A percentile compares a stretch with the other conserved stretches of the same genome.
phyloP scores from a whole-genome alignment of 1,284 basidiomycete genomes.

The Puccinia polysora region DNA sequence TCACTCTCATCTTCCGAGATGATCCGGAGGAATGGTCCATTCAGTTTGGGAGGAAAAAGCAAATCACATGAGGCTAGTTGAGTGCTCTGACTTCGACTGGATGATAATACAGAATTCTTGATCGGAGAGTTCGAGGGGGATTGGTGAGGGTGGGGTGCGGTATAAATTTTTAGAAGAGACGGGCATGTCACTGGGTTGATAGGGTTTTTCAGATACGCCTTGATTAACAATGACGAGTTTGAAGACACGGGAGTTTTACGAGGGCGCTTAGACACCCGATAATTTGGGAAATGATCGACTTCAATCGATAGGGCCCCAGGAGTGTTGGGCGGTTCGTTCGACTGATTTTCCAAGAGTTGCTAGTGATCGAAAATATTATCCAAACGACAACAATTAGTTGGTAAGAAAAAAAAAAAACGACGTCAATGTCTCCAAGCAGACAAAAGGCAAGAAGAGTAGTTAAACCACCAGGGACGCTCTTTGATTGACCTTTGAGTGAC shows the following conservation, averaged over 20 bases:
- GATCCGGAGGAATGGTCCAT: conserved; percentile 12
- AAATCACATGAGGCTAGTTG: too few relatives aligned
- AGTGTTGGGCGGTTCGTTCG: background rate
- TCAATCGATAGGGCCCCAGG: conserved; percentile 1
- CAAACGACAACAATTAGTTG: too few relatives aligned
- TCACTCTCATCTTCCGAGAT: background rate
- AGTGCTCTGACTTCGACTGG: background rate
- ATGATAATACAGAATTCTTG: background rate
- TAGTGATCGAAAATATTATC: too few relatives aligned
- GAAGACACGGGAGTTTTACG: background rate
- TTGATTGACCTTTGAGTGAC: too few relatives aligned
- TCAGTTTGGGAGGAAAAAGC: conserved; percentile 9
- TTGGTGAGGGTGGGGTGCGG: too few relatives aligned
- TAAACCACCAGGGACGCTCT: too few relatives aligned
- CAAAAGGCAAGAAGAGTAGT: too few relatives aligned
- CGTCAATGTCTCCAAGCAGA: too few relatives aligned
- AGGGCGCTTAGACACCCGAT: background rate
- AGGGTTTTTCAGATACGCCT: conserved; percentile 9
- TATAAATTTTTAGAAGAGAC: background rate
- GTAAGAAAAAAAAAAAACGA: too few relatives aligned
- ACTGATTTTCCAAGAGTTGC: too few relatives aligned
- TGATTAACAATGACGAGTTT: conserved; percentile 12
- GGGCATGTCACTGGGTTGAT: conserved; percentile 10
- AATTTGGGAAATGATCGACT: background rate
- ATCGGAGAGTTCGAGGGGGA: background rate